A percentile compares a stretch with the other conserved stretches of the same genome.
Conservation (phyloP, 139 green algal genomes). For the Tetraselmis striata region DNA sequence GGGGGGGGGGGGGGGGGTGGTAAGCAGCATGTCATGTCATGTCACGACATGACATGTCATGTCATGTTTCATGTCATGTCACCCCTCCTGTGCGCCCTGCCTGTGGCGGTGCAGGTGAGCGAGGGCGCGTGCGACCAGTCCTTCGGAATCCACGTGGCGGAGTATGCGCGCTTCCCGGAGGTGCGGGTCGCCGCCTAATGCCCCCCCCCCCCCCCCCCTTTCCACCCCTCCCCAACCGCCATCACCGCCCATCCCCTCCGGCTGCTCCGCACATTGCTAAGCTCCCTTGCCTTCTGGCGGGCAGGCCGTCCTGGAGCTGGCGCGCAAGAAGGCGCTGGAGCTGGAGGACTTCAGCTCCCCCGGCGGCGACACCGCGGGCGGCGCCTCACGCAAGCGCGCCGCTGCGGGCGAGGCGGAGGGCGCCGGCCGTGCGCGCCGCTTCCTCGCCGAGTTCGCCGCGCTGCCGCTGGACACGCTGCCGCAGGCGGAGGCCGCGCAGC, state of each 20-base stretch:
- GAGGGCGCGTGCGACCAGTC: constrained; percentile 83
- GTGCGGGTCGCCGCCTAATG: too few species aligned
- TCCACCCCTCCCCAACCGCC: too few species aligned
- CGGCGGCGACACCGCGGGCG: background rate
- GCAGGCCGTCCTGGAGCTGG: constrained; percentile 63
- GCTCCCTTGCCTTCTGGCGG: too few species aligned
- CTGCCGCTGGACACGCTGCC: constrained; percentile 41
- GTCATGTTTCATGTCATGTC: too few species aligned
- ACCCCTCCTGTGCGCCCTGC: too few species aligned
- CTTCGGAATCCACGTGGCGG: constrained; percentile 91
- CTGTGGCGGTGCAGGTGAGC: constrained; percentile 35
- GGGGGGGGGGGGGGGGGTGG: too few species aligned
- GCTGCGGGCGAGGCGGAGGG: constrained; percentile 5
- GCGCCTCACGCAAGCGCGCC: constrained; percentile 13
- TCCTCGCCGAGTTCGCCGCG: constrained; percentile 55
- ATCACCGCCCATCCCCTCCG: too few species aligned
- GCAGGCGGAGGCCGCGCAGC: constrained; percentile 24
- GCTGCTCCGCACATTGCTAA: too few species aligned
- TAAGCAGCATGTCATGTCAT: too few species aligned
- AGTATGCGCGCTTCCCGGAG: constrained; percentile 81
- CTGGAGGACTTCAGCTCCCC: constrained; percentile 55
- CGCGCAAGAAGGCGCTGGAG: constrained; percentile 61
- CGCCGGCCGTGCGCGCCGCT: constrained; percentile 11
- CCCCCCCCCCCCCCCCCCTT: too few species aligned
- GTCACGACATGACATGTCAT: too few species aligned